Base-by-base conservation (phyloP, 169 alveolate genomes). In the Fabrea salina region DNA sequence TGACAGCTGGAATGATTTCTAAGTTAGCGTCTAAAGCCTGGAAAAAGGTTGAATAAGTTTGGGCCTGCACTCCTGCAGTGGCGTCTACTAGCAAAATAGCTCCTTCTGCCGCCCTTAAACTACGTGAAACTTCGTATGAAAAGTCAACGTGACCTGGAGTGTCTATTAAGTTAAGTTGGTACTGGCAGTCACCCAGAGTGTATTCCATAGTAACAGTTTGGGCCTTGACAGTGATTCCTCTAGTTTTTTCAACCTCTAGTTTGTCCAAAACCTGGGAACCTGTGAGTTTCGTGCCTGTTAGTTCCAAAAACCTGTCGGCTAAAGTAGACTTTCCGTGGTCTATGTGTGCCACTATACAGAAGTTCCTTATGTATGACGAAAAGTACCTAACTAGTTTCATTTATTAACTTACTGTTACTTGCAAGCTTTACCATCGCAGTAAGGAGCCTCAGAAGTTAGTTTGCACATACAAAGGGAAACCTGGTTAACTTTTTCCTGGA, bases 61-160 rank as follows among this genome's bases (percentile, higher is more conserved):
- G 97, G 19, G 98, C 97, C 68, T 97, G 96, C 22, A 96, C 94
- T n/a, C 98, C 98, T 89, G 95, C 92, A 32, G 94, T 77, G 16
- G 97, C 98, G 87, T 97, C 99, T 4, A 95, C 96, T 58, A 97
- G 91, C 25, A 97, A 82, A 22, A 97, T 70, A 25, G 97, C 97
- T 4, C 97, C 98, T 82, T 96, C 97, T 59, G 99, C 96, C 35
- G 97, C 98, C 71, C 96, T 85, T 58, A 97, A 87, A 27, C 98
- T 91, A 71, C 99, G 83, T 40, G 95, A 88, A 16, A 97, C 99
- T 91, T 97, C 98, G 80, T 96, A 97, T 44, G 96, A 87, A 84
- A 97, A 97, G 87, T 97, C 99, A 40, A 93, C 92, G 82, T 95
- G 98, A 4, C 98, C 98, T 16, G 99, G 99, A 7, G 99, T 96